Evolutionary conservation across 2,329 filamentous ascomycete species (phyloP), one percentile per base, ranked within the genome.

Genomic region (Ascochyta lentis): DNA sequence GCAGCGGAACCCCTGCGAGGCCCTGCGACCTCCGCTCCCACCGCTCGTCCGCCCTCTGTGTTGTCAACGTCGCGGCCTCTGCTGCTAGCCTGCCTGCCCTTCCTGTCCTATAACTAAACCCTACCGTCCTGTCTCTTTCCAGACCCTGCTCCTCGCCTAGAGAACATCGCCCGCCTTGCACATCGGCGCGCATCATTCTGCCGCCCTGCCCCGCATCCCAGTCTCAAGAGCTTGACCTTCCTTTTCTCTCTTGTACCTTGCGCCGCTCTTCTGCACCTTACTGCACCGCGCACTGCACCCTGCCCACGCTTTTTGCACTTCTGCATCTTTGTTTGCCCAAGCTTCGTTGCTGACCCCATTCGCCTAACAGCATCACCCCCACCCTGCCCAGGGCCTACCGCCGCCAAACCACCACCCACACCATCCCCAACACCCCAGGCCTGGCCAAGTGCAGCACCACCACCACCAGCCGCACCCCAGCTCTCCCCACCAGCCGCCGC

Each of bases 301-400:
- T 29, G 40, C 49, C 51, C 29, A 31, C 5, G 15, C 33, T 3
- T 5, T 6, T n/a, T 19, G 33, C 12, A 16, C 8, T 10, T 6
- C 5, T 35, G 15, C n/a, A 16, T 49, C 46, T 63, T 52, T 26
- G 29, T 52, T 56, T 60, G 55, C 63, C 40, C 56, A 46, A 60
- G 27, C 54, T 55, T 48, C 59, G 35, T 67, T 67, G 65, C 72
- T 76, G 65, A 74, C 71, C 63, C 59, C 53, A 43, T 59, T 54
- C 58, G 49, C 58, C 58, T 64, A 64, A 69, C 86, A 91, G 88
- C 88, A 90, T 84, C 88, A 90, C 81, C 84, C 86, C 80, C 87
- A 89, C 81, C 85, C 88, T 76, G 86, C 86, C 78, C 86, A 90
- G 82, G 89, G 88, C 84, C 86, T 88, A 78, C 85, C 86, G 70